These are phyloP conservation scores for Salvia sclarea DNA, from an alignment of 305 asterid species.

Conservation along the genomic window DNA sequence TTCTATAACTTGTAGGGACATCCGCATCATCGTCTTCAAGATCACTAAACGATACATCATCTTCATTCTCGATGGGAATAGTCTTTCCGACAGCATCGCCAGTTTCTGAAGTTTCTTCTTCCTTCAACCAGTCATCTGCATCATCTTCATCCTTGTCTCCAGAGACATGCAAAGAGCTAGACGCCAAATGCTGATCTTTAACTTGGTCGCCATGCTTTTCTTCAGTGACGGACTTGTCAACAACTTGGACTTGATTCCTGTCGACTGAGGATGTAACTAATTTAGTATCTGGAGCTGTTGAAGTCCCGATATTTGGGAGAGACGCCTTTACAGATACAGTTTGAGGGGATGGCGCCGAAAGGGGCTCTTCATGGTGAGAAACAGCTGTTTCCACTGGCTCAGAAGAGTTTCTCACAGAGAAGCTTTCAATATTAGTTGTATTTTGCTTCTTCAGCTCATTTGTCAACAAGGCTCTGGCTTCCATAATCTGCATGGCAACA, in stretches of 20 bases:
- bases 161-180: slow-evolving; percentile 34
- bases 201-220: slow-evolving; percentile 42
- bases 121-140: slow-evolving; percentile 94
- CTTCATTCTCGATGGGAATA: slow-evolving; percentile 68
- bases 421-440: slow-evolving; percentile 36
- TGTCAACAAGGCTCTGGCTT: slow-evolving; percentile 70
- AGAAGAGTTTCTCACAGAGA: slow-evolving; percentile 30
- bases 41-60: slow-evolving; percentile 97
- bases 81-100: slow-evolving; percentile 43
- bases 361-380: slow-evolving; percentile 50
- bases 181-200: slow-evolving; percentile 35
- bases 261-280: slow-evolving; percentile 43
- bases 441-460: slow-evolving; percentile 51
- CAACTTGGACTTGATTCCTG: slow-evolving; percentile 43
- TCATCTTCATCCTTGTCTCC: slow-evolving; percentile 68
- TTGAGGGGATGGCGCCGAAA: slow-evolving; percentile 48
- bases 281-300: slow-evolving; percentile 33
- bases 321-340: slow-evolving; percentile 35
- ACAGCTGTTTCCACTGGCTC: slow-evolving; percentile 40
- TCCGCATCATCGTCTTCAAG: slow-evolving; percentile 92
- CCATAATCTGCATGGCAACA: slow-evolving; percentile 56
- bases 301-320: slow-evolving; percentile 34
- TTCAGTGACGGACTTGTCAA: slow-evolving; percentile 47
- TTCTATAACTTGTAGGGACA: slow-evolving; percentile 50
- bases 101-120: slow-evolving; percentile 56